phyloP scores from a whole-genome alignment of 1,284 basidiomycete genomes.

The Marasmius sp. region DNA sequence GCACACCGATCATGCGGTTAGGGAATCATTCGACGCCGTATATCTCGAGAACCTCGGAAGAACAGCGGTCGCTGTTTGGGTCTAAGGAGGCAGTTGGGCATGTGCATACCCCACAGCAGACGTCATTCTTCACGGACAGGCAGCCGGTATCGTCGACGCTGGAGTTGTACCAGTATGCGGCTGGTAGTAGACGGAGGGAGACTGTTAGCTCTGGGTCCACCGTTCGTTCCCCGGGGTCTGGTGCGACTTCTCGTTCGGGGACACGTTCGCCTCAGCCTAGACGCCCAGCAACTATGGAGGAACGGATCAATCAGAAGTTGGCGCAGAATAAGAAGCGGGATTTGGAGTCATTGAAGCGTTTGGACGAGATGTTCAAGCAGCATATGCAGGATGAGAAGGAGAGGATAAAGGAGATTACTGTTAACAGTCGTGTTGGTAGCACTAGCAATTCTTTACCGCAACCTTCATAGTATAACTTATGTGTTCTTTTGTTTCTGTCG shows the following conservation, averaged over 20 bases:
- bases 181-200: conserved; percentile 14
- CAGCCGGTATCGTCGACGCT: conserved; percentile 34
- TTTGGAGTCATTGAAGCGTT: conserved; percentile 55
- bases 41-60: conserved; percentile 25
- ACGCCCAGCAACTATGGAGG: conserved; percentile 19
- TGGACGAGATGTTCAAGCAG: conserved; percentile 73
- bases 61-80: conserved; percentile 20
- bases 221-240: not conserved
- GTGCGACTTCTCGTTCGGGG: no score
- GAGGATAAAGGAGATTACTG: conserved; percentile 67
- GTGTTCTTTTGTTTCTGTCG: not conserved
- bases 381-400: conserved; percentile 77
- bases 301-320: conserved; percentile 17
- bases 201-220: not conserved
- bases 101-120: conserved; percentile 1
- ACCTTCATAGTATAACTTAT: not conserved
- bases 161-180: conserved; percentile 39
- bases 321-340: conserved; percentile 39
- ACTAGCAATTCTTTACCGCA: not conserved
- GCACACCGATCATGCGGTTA: conserved; percentile 30
- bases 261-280: not conserved
- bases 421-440: not conserved
- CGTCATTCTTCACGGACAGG: conserved; percentile 32
- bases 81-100: conserved; percentile 10
- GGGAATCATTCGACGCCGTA: conserved; percentile 38